Evolutionary conservation across 106 monocot species (phyloP), one percentile per base, ranked within the genome.

Genomic region (Triglochin maritima): DNA sequence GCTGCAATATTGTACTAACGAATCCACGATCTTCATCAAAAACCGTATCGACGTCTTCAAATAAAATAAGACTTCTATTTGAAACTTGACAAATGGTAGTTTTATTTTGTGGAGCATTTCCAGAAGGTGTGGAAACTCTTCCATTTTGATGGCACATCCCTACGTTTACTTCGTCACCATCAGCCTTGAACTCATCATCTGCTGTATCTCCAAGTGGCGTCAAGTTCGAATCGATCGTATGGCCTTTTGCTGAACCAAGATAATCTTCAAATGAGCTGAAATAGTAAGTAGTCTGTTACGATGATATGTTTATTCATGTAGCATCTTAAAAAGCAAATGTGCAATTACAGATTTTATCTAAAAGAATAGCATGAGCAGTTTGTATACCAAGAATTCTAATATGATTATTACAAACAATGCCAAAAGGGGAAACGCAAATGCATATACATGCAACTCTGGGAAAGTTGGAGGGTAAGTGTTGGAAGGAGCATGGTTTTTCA

Each of bases 21-120:
- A 98, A 89, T 50, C 98, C 98, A 68, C 78, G 83, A 67, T 98
- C 98, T 76, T 88, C 92, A 59, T 88, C 80, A 77, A 98, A 98
- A 63, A 92, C 84, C 71, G 74, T 82, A 71, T 98, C 98, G 54
- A 91, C 88, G 70, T 98, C 92, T 72, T 98, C 98, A 86, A 98
- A 92, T 7, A 98, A 82, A 63, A 92, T 75, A n/a, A 98, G 60
- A 52, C 72, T 84, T 75, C 78, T 89, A 66, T 80, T 83, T 73
- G 78, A 72, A 79, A 72, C 67, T 56, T 72, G 71, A 69, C 70
- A 73, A 60, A 61, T 52, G 11, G 72, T 56, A 51, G 43, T 56
- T 66, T 69, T 66, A 6, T 49, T 74, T 55, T 76, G 73, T 46
- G 13, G 2, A 61, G 67, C 12, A 60, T 69, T 62, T 48, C 49